Percentiles rank a stretch among this genome's conserved stretches.
Conservation (phyloP, 2,329 filamentous ascomycete species). For the Didymella glomerata region DNA sequence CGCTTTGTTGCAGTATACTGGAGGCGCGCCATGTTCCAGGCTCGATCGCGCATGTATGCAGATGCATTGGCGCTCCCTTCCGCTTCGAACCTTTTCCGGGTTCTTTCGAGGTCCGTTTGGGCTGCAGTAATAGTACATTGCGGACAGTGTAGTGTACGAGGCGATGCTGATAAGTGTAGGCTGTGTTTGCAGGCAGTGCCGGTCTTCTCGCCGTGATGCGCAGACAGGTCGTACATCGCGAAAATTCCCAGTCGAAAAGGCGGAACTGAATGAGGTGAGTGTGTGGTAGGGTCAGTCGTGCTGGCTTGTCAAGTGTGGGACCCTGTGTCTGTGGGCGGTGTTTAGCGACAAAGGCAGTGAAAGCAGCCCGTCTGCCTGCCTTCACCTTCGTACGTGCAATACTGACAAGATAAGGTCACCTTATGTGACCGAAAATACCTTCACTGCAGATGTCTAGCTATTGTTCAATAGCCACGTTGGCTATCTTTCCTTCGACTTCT, state of each 20-base stretch:
- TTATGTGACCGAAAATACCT: no score
- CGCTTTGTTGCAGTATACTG: constrained; percentile 25
- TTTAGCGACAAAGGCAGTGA: constrained; percentile 4
- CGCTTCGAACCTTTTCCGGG: constrained; percentile 20
- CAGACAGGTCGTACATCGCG: constrained; percentile 12
- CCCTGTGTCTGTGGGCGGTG: not conserved
- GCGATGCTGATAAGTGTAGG: constrained; percentile 32
- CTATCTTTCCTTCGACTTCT: not conserved
- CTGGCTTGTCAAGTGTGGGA: not conserved
- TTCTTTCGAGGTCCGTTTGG: constrained; percentile 26
- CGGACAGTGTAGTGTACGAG: constrained; percentile 33
- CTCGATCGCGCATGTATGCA: constrained; percentile 25
- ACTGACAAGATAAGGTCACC: not conserved
- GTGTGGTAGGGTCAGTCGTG: not conserved
- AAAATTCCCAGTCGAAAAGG: not conserved
- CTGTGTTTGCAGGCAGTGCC: constrained; percentile 37
- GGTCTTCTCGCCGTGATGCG: constrained; percentile 23
- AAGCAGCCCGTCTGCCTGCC: constrained; percentile 8
- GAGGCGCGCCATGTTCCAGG: constrained; percentile 35
- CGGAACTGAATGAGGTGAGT: not conserved
- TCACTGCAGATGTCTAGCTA: constrained; percentile 23
- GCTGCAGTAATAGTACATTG: constrained; percentile 26
- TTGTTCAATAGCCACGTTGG: not conserved
- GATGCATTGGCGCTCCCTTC: constrained; percentile 28
- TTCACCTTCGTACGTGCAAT: constrained; percentile 20